Percentiles rank a stretch among this genome's conserved stretches.
Conservation (phyloP, 2,329 filamentous ascomycete species). For the Pseudophaeomoniella oleicola region DNA sequence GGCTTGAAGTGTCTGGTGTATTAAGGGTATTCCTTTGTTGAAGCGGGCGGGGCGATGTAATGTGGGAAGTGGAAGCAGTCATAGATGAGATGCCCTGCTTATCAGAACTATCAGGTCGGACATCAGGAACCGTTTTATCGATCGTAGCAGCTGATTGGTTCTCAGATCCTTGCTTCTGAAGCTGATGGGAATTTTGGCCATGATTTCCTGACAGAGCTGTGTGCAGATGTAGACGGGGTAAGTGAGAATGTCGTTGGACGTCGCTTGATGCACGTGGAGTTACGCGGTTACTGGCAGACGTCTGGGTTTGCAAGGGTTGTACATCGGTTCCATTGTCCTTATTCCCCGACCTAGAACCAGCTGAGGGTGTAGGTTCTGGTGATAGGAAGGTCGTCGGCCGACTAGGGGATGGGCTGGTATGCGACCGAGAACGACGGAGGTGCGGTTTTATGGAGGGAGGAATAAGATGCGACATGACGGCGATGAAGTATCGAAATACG, state of each 20-base stretch:
- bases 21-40: no score
- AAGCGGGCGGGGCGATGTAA: no score
- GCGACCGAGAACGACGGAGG: constrained; percentile 1
- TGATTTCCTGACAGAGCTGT: neutral
- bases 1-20: no score
- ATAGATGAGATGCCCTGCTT: neutral
- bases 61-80: neutral
- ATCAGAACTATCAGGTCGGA: neutral
- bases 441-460: constrained; percentile 1
- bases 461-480: neutral
- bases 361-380: neutral
- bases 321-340: neutral
- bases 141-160: neutral
- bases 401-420: neutral
- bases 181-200: neutral
- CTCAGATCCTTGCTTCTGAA: neutral
- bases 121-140: neutral
- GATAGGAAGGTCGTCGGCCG: neutral
- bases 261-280: neutral
- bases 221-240: constrained; percentile 1
- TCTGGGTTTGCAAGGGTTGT: neutral
- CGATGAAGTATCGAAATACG: no score
- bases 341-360: neutral
- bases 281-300: neutral
- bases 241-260: neutral